Conservation (phyloP, 2,329 filamentous ascomycete species). For the Hymenoscyphus fructigenus region DNA sequence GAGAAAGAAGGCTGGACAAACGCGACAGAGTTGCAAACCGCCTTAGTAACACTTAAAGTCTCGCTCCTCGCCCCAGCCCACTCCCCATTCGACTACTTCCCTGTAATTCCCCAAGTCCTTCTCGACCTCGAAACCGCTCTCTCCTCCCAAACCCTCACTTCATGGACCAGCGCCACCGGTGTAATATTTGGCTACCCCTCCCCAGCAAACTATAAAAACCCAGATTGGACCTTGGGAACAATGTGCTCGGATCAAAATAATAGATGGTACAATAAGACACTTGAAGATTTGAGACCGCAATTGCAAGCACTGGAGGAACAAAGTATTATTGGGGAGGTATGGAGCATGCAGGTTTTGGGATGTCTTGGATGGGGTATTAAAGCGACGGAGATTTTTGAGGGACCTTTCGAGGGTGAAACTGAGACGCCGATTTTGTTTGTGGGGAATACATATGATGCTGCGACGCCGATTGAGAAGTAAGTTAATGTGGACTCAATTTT, state of each 20-base stretch:
- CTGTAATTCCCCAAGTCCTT: not conserved
- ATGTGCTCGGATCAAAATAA: constrained; percentile 14
- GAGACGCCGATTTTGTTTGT: not conserved
- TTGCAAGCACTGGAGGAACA: constrained; percentile 3
- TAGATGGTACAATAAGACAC: constrained; percentile 8
- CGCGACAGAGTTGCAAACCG: not conserved
- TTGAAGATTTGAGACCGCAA: not conserved
- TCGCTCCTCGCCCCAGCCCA: not conserved
- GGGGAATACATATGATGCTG: constrained; percentile 9
- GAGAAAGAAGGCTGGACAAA: not conserved
- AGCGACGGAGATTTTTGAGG: not conserved
- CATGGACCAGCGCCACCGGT: not conserved
- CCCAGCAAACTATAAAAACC: not conserved
- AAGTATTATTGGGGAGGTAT: constrained; percentile 11
- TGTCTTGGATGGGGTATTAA: constrained; percentile 9
- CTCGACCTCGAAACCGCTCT: constrained; percentile 2
- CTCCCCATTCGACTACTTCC: not conserved
- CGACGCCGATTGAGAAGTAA: constrained; percentile 9
- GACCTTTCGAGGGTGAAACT: not conserved
- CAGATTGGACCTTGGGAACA: constrained; percentile 7
- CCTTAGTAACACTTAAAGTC: not conserved
- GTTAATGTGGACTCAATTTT: not conserved
- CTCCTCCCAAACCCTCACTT: not conserved
- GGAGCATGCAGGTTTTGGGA: constrained; percentile 6
- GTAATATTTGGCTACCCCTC: not conserved